Percentiles rank a stretch among this genome's conserved stretches.
phyloP scores from a whole-genome alignment of 202 grass and related monocot genomes.

The Hordeum pubiflorum region DNA sequence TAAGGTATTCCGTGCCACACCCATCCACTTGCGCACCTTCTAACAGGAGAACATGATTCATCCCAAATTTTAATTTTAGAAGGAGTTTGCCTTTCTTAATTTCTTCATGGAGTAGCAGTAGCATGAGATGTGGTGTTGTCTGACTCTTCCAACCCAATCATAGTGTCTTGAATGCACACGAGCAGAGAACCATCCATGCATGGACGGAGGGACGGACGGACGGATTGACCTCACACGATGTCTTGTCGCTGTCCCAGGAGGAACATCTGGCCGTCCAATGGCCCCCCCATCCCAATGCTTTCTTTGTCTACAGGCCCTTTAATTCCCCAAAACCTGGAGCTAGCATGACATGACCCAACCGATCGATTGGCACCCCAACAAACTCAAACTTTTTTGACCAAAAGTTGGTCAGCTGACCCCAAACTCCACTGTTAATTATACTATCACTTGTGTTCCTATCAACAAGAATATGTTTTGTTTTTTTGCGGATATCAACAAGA shows the following conservation, averaged over 20 bases:
- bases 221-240: not conserved
- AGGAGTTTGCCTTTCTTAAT: not conserved
- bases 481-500: too few species aligned
- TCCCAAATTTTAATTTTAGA: not conserved
- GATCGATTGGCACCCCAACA: constrained; percentile 23
- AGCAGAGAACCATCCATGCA: not conserved
- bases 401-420: not conserved
- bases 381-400: constrained; percentile 4
- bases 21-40: not conserved
- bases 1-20: not conserved
- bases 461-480: too few species aligned
- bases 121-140: not conserved
- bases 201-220: not conserved
- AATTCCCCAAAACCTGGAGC: constrained; percentile 47
- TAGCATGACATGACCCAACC: constrained; percentile 23
- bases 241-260: not conserved
- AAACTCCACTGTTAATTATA: not conserved
- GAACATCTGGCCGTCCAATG: constrained; percentile 26
- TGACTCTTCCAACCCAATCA: constrained; percentile 8
- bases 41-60: not conserved
- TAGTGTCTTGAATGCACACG: constrained; percentile 37
- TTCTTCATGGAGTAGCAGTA: not conserved
- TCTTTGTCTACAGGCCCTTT: not conserved
- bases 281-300: constrained; percentile 4
- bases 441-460: too few species aligned